A percentile compares a stretch with the other conserved stretches of the same genome.
phyloP scores from a whole-genome alignment of 768 basidiomycete genomes.

The Suillus spraguei region DNA sequence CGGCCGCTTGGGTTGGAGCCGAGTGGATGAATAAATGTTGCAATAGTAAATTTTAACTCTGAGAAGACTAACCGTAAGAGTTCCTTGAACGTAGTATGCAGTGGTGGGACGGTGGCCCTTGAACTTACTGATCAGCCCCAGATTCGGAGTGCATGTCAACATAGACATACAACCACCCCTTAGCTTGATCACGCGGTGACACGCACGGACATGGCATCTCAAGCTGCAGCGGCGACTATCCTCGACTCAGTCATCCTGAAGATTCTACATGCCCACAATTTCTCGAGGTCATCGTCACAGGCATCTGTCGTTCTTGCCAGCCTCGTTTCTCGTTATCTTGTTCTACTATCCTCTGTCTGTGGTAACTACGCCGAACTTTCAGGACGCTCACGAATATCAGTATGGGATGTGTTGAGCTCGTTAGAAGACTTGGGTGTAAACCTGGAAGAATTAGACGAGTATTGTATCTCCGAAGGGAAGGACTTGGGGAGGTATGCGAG shows the following conservation, averaged over 20 bases:
- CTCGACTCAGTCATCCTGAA: constrained; percentile 69
- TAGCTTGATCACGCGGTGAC: too few species aligned
- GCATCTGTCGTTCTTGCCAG: constrained; percentile 73
- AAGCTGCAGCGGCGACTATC: constrained; percentile 56
- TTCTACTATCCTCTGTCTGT: constrained; percentile 64
- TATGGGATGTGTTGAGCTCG: constrained; percentile 63
- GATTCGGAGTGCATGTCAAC: not conserved
- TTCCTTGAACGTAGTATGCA: too few species aligned
- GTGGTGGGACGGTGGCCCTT: too few species aligned
- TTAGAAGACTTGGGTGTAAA: constrained; percentile 77
- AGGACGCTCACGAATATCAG: constrained; percentile 59
- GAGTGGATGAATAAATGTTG: too few species aligned
- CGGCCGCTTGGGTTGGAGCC: too few species aligned
- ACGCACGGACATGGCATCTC: constrained; percentile 26
- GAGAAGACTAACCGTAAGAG: too few species aligned
- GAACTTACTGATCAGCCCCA: too few species aligned
- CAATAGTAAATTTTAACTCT: too few species aligned
- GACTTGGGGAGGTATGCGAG: constrained; percentile 71
- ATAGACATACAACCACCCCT: not conserved
- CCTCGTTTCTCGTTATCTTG: constrained; percentile 73
- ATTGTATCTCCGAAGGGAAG: constrained; percentile 63
- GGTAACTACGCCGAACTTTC: constrained; percentile 76
- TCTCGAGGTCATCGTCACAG: constrained; percentile 74
- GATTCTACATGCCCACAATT: constrained; percentile 76
- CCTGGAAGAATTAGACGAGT: constrained; percentile 70